Base-by-base conservation (phyloP, 108 stramenopile species). In the Chaetoceros tenuissimus region DNA sequence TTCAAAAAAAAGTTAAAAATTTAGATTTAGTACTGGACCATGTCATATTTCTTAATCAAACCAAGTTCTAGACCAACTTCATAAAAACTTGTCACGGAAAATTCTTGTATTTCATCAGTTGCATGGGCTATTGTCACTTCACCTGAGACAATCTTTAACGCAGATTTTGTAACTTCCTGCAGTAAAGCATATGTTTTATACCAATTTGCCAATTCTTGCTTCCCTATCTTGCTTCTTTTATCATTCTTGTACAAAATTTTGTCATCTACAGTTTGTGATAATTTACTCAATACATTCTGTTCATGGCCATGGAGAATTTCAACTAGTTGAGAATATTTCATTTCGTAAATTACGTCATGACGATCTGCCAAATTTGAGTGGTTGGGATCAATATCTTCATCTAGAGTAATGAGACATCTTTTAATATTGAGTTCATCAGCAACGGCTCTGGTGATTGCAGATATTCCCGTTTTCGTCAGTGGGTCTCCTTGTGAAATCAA, bases 121-220 rank as follows among this genome's bases (percentile, higher is more conserved):
- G 76, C 62, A 48, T 77, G 75, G 3, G 69, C 72, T n/a, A 77
- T 53, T 25, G 76, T 73, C 2, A 77, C 40, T 31, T 69, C 67
- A 7, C 55, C 67, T 3, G 60, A 67, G 29, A 68, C 51, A 25
- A 28, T 23, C 19, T 71, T 71, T 31, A 61, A 63, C 0, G 68
- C 68, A n/a, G 63, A 50, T 55, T 77, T 77, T 16, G 76, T 77
- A 22, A 77, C 76, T 61, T 77, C 76, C 49, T 77, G 76, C 29
- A 77, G 47, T 2, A 73, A 27, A 13, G 76, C 72, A 22, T 69
- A 73, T 29, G 62, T 26, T 25, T 57, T 63, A 47, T 48, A 73
- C 51, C 59, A 72, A 31, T 49, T 46, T 25, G 51, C 66, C 22
- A 64, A 28, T 26, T 50, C 29, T 20, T 54, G 55, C 51, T 64